phyloP scores from a whole-genome alignment of 1,284 basidiomycete genomes.

The Fomes fomentarius region DNA sequence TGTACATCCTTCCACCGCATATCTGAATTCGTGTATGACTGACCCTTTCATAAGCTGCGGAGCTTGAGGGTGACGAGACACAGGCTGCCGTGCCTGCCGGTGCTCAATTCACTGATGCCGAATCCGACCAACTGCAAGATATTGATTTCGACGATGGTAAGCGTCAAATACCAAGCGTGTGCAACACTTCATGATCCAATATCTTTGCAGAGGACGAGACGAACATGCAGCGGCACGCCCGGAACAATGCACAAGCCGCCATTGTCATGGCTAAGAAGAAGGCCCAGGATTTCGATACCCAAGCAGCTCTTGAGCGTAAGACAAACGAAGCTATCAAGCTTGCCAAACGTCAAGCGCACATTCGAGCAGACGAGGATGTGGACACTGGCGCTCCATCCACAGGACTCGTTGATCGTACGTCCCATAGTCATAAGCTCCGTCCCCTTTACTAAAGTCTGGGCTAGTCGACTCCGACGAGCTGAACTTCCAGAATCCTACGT shows the following conservation, averaged over 20 bases:
- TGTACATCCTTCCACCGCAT: conserved; percentile 35
- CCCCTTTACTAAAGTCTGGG: conserved; percentile 5
- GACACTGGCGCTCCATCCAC: conserved; percentile 34
- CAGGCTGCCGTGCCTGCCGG: conserved; percentile 55
- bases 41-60: conserved; percentile 61
- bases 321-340: conserved; percentile 76
- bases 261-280: conserved; percentile 81
- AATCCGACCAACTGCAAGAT: conserved; percentile 63
- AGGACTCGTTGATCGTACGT: conserved; percentile 68
- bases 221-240: conserved; percentile 89
- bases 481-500: conserved; percentile 99
- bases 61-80: conserved; percentile 78
- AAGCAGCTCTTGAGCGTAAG: conserved; percentile 80
- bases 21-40: conserved; percentile 11
- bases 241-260: conserved; percentile 89
- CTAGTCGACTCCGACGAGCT: conserved; percentile 94
- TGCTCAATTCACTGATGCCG: conserved; percentile 57
- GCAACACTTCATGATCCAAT: neutral
- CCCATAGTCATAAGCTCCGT: neutral
- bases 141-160: conserved; percentile 95
- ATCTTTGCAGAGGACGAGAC: conserved; percentile 77
- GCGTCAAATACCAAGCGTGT: conserved; percentile 25
- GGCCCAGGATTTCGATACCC: conserved; percentile 86
- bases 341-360: conserved; percentile 66
- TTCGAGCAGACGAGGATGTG: conserved; percentile 52